A percentile compares a stretch with the other conserved stretches of the same genome.
These are phyloP conservation scores for Entelexis sorbosivorans DNA, from an alignment of 1,139 yeast species.

Conservation along the genomic window DNA sequence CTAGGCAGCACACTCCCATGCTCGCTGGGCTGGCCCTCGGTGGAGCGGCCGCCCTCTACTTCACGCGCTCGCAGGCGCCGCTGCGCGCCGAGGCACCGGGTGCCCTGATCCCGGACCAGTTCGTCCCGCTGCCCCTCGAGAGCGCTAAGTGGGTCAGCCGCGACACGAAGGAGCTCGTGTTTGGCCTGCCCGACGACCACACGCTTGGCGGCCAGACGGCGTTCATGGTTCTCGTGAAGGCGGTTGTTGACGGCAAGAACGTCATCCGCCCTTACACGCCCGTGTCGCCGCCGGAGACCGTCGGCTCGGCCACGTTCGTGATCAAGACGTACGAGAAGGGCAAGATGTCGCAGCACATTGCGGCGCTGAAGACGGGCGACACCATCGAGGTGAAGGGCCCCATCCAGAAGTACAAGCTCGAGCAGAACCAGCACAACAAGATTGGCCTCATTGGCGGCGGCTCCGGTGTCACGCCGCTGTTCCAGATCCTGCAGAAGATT, in stretches of 20 bases:
- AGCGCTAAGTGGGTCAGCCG: slow-evolving; percentile 38
- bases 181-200: slow-evolving; percentile 61
- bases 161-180: slow-evolving; percentile 56
- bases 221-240: slow-evolving; percentile 49
- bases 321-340: slow-evolving; percentile 78
- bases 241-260: slow-evolving; percentile 58
- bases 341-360: slow-evolving; percentile 69
- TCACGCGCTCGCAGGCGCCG: slow-evolving; percentile 21
- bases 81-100: slow-evolving; percentile 27
- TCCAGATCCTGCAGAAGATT: slow-evolving; percentile 50
- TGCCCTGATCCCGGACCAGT: slow-evolving; percentile 54
- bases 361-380: slow-evolving; percentile 62
- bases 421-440: slow-evolving; percentile 62
- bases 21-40: slow-evolving; percentile 28
- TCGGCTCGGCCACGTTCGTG: slow-evolving; percentile 69
- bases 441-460: slow-evolving; percentile 92
- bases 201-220: slow-evolving; percentile 74
- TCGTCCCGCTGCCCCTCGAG: slow-evolving; percentile 71
- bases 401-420: slow-evolving; percentile 83
- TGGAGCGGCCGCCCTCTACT: slow-evolving; percentile 25
- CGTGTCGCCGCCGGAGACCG: slow-evolving; percentile 52
- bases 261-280: slow-evolving; percentile 98
- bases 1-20: slow-evolving; percentile 12
- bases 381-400: slow-evolving; percentile 92
- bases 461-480: slow-evolving; percentile 90